Conservation (phyloP, 495 filamentous ascomycete genomes). For the Podospora tetraspora region DNA sequence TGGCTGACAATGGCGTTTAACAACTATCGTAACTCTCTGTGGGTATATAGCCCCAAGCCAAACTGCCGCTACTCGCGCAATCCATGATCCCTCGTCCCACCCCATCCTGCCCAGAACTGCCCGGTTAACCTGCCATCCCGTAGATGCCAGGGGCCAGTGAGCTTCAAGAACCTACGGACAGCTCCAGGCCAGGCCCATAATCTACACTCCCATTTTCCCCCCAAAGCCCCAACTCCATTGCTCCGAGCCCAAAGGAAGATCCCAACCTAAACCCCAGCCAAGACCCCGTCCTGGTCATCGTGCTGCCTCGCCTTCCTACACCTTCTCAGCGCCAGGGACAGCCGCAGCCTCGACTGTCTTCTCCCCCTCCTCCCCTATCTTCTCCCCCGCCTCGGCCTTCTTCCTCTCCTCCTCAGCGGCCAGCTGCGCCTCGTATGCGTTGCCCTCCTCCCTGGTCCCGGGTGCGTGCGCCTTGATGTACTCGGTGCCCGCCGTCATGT, state of each 20-base stretch:
- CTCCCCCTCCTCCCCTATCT: constrained; percentile 6
- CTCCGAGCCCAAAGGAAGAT: background rate
- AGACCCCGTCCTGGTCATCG: background rate
- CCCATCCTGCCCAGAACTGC: background rate
- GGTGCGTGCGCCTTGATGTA: background rate
- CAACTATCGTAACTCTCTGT: background rate
- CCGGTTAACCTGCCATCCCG: background rate
- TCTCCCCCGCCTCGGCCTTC: background rate
- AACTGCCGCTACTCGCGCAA: background rate
- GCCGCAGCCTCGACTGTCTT: background rate
- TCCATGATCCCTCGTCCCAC: background rate
- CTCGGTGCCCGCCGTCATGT: background rate
- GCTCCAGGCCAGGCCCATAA: background rate
- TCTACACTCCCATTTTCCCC: background rate
- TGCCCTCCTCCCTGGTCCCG: background rate
- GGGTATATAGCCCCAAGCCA: background rate
- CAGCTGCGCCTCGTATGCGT: background rate
- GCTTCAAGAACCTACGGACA: background rate
- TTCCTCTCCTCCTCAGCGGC: background rate
- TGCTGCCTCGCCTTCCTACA: constrained; percentile 7
- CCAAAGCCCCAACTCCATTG: background rate
- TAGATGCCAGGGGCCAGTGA: background rate
- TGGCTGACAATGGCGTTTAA: background rate
- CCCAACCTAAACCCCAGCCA: background rate
- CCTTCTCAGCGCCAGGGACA: constrained; percentile 11